Evolutionary conservation across 768 basidiomycete species (phyloP).

Genomic region (Mycena maculata): DNA sequence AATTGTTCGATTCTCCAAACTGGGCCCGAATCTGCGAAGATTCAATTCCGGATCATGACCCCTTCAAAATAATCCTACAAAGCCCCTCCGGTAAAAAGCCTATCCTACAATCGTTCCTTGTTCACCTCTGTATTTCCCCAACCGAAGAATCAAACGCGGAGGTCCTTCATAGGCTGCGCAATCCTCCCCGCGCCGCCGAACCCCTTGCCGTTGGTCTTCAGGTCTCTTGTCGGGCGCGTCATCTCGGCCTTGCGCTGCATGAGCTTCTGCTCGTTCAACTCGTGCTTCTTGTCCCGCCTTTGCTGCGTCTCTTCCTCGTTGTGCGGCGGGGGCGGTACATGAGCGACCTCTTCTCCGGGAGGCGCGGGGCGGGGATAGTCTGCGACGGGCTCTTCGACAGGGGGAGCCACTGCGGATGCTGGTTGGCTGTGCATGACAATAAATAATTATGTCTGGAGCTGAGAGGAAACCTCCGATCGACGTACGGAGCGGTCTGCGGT

Average conservation of each 20-base stretch:
- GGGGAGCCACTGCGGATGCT: conserved; percentile 19
- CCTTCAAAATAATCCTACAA: too few species aligned
- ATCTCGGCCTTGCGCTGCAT: conserved; percentile 59
- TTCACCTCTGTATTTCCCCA: not conserved
- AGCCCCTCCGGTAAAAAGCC: not conserved
- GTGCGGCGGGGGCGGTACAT: conserved; percentile 51
- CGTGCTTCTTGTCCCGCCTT: conserved; percentile 63
- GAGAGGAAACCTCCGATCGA: not conserved
- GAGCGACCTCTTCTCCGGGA: conserved; percentile 45
- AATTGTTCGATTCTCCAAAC: too few species aligned
- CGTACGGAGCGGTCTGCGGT: conserved; percentile 47
- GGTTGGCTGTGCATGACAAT: conserved; percentile 34
- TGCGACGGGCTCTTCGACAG: conserved; percentile 38
- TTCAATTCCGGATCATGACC: too few species aligned
- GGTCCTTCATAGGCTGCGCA: conserved; percentile 57
- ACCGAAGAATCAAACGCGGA: conserved; percentile 22
- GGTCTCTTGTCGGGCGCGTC: conserved; percentile 62
- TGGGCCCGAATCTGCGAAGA: too few species aligned
- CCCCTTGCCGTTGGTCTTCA: conserved; percentile 43
- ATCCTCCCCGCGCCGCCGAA: conserved; percentile 64
- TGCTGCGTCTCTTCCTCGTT: conserved; percentile 61
- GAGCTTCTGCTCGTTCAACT: conserved; percentile 58
- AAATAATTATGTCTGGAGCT: too few species aligned
- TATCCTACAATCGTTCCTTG: not conserved
- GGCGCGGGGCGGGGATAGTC: conserved; percentile 69